phyloP scores from a whole-genome alignment of 495 filamentous ascomycete species.

The Hypoxylon trugodes region DNA sequence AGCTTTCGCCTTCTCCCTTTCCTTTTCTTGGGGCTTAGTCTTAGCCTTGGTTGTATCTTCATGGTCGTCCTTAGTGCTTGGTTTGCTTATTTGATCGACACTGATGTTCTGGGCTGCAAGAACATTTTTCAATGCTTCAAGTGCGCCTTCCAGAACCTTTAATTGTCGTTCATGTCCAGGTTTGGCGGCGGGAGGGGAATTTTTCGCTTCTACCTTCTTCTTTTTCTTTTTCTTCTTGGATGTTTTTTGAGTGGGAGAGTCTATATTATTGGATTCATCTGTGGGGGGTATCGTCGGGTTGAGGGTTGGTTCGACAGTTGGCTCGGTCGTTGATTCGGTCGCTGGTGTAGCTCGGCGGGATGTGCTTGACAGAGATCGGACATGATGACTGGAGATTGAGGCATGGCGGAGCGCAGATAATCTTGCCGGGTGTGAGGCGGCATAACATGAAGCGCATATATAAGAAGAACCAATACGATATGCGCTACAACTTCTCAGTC shows the following conservation, averaged over 20 bases:
- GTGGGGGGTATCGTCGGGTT: too few relatives aligned
- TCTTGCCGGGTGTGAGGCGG: constrained; percentile 17
- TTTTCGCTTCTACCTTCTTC: constrained; percentile 14
- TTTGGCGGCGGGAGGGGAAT: not conserved
- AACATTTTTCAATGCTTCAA: constrained; percentile 38
- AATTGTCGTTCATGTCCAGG: constrained; percentile 25
- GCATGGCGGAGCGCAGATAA: constrained; percentile 20
- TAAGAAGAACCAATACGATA: constrained; percentile 38
- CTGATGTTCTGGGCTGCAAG: constrained; percentile 37
- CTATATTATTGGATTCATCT: not conserved
- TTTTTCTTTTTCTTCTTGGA: constrained; percentile 29
- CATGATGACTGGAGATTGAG: constrained; percentile 10
- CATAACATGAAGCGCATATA: constrained; percentile 40
- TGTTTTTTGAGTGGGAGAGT: not conserved
- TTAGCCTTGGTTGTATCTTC: not conserved
- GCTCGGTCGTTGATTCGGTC: constrained; percentile 2
- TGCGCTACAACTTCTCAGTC: constrained; percentile 35
- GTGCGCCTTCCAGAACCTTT: constrained; percentile 34
- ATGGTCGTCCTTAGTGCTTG: not conserved
- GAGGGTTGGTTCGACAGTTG: too few relatives aligned
- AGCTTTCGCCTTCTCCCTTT: constrained; percentile 1
- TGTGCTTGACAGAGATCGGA: constrained; percentile 23
- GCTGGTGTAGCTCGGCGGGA: constrained; percentile 6
- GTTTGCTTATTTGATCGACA: constrained; percentile 33
- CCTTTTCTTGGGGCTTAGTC: constrained; percentile 1